A percentile compares a stretch with the other conserved stretches of the same genome.
These are phyloP conservation scores for Carpinus fangiana DNA, from an alignment of 306 rosid species.

Conservation along the genomic window DNA sequence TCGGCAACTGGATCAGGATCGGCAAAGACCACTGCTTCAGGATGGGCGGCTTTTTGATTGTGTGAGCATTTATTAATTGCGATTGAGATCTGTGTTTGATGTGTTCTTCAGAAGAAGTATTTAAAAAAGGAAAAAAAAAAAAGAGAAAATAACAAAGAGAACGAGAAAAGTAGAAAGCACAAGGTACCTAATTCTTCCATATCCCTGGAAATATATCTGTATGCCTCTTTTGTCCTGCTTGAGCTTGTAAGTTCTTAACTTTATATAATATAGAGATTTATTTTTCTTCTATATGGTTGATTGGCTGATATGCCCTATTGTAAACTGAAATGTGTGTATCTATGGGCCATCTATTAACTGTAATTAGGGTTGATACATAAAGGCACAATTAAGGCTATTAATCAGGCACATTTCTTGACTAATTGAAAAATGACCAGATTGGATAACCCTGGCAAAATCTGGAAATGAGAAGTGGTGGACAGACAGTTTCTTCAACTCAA, in stretches of 20 bases:
- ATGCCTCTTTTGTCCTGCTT: conserved; percentile 18
- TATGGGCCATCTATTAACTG: neutral
- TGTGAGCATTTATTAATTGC: conserved; percentile 44
- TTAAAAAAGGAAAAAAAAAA: conserved; percentile 19
- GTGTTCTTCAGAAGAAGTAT: conserved; percentile 9
- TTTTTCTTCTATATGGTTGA: neutral
- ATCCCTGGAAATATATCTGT: conserved; percentile 38
- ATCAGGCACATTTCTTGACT: neutral
- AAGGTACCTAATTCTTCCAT: conserved; percentile 35
- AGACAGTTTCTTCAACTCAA: too few relatives aligned
- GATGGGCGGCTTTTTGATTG: conserved; percentile 98
- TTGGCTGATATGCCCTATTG: neutral
- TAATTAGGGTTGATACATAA: neutral
- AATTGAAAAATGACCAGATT: neutral
- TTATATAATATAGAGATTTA: neutral
- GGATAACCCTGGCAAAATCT: neutral
- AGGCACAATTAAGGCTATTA: neutral
- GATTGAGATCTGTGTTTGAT: conserved; percentile 46
- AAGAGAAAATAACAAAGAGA: conserved; percentile 14
- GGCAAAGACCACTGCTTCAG: conserved; percentile 61
- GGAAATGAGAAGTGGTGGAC: neutral
- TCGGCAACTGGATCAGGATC: conserved; percentile 61
- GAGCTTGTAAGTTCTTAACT: conserved; percentile 1
- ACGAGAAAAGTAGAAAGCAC: conserved; percentile 43
- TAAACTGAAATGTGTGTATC: neutral